Percentiles rank a stretch among this genome's conserved stretches.
These are phyloP conservation scores for Lachnellula hyalina DNA, from an alignment of 2,329 filamentous ascomycete species.

Conservation along the genomic window DNA sequence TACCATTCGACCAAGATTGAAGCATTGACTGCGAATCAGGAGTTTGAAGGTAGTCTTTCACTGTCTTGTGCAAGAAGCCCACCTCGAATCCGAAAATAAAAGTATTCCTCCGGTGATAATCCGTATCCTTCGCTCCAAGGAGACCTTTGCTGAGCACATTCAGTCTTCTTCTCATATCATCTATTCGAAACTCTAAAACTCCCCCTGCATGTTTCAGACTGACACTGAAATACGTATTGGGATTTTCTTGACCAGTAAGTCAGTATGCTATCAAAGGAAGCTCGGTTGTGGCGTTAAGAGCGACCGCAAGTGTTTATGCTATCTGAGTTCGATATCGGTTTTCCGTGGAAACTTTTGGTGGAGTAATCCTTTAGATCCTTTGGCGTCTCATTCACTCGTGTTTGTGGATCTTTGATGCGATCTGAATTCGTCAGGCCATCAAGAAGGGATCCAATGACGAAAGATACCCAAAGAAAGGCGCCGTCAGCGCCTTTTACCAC, in stretches of 20 bases:
- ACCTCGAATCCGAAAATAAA: neutral
- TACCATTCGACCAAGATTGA: neutral
- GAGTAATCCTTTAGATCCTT: constrained; percentile 20
- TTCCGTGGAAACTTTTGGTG: constrained; percentile 7
- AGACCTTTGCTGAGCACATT: neutral
- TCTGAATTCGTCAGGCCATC: constrained; percentile 10
- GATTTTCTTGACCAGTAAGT: neutral
- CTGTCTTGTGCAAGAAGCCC: constrained; percentile 3
- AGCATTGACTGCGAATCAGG: neutral
- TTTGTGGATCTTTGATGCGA: constrained; percentile 14
- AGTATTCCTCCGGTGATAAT: neutral
- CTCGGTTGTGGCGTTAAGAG: too few relatives aligned
- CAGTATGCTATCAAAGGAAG: neutral
- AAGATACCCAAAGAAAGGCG: constrained; percentile 14
- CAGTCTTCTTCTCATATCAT: constrained; percentile 1
- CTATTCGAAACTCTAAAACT: constrained; percentile 3
- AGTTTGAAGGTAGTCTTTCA: constrained; percentile 1
- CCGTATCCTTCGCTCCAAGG: neutral
- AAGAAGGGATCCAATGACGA: constrained; percentile 5
- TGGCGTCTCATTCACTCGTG: constrained; percentile 17
- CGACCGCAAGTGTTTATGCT: neutral
- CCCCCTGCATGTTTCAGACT: neutral
- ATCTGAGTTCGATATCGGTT: neutral
- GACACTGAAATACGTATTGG: neutral
- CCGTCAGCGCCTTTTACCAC: neutral